Evolutionary conservation across 176 grass and related monocot genomes (phyloP), one percentile per base, ranked within the genome.

Genomic region (Phoenix dactylifera): DNA sequence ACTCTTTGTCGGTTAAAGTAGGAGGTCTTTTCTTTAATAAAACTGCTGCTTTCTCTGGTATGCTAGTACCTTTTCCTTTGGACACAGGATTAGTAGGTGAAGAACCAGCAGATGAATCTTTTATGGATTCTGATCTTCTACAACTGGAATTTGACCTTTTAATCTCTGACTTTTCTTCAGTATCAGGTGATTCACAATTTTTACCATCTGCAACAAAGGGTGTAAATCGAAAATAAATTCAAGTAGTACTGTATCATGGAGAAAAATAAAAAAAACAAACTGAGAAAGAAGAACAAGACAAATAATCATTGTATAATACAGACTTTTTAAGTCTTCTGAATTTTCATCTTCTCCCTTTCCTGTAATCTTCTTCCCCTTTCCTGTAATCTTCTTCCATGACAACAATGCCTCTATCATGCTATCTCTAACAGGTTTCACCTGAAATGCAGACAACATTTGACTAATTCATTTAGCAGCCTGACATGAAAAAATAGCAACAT

Each of bases 381-480:
- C 93, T 48, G 79, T 62, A 58, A 92, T 71, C 44, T 92, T 91
- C 72, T 98, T 98, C 93, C 88, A 98, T 68, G 85, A 35, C 52
- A 86, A 76, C 50, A 89, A 55, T 61, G 88, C 93, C 64, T 98
- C 93, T 48, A 72, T 70, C 84, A 98, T 91, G 76, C 88, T 98
- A 57, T 98, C 93, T 79, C 93, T 91, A 58, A 86, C 84, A 59
- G 88, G 93, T 74, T 84, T 92, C 70, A 98, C 93, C 93, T 98
- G 70, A 63, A 63, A 72, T 44, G 12, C 35, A 44, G 35, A 44
- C 35, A 44, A 44, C 35, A 44, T 44, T 14, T 1, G 35, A 44
- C 12, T 44, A 44, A 44, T 44, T 44, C 35, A 44, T 44, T 39
- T 44, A 44, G 35, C 35, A 44, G 35, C 35, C 35, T 44, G 6